phyloP scores from a whole-genome alignment of 2,329 filamentous ascomycete species.

The Aspergillus quadricinctus region DNA sequence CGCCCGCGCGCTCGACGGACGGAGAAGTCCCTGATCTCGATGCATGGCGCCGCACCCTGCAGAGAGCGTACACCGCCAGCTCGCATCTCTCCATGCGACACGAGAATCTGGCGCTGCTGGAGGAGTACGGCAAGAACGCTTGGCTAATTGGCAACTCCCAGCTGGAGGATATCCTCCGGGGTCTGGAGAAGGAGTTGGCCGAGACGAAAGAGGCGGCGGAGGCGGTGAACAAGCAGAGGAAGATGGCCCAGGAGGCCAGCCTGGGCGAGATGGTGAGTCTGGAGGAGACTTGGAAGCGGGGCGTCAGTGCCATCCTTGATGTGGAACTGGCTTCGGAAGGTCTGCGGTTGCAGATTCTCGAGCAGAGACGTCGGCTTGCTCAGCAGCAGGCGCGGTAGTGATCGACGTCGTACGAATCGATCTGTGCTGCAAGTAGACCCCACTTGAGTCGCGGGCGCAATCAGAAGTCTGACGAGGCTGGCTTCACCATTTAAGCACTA shows the following conservation, averaged over 20 bases:
- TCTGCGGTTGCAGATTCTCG: conserved; percentile 63
- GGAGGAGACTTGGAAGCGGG: conserved; percentile 74
- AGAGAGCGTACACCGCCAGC: conserved; percentile 54
- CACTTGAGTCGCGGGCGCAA: neutral
- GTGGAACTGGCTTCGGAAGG: conserved; percentile 78
- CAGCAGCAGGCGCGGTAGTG: conserved; percentile 29
- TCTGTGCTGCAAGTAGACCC: neutral
- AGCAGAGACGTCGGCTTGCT: conserved; percentile 48
- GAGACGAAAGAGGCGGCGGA: conserved; percentile 66
- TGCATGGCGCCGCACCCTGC: conserved; percentile 50
- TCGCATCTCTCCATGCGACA: conserved; percentile 55
- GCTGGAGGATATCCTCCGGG: conserved; percentile 66
- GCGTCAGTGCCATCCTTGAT: conserved; percentile 76
- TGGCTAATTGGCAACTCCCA: conserved; percentile 85
- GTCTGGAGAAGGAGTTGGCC: conserved; percentile 71
- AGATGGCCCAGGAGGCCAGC: conserved; percentile 64
- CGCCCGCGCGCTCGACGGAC: conserved; percentile 43
- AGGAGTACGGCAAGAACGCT: conserved; percentile 78
- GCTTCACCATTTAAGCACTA: neutral
- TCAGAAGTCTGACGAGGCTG: neutral
- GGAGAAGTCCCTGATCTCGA: conserved; percentile 29
- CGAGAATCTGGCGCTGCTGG: conserved; percentile 67
- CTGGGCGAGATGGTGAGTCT: conserved; percentile 68
- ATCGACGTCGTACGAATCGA: neutral
- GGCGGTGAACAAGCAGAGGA: conserved; percentile 65